Evolutionary conservation across 2,329 filamentous ascomycete species (phyloP).

Genomic region (Fusarium nelsonii): DNA sequence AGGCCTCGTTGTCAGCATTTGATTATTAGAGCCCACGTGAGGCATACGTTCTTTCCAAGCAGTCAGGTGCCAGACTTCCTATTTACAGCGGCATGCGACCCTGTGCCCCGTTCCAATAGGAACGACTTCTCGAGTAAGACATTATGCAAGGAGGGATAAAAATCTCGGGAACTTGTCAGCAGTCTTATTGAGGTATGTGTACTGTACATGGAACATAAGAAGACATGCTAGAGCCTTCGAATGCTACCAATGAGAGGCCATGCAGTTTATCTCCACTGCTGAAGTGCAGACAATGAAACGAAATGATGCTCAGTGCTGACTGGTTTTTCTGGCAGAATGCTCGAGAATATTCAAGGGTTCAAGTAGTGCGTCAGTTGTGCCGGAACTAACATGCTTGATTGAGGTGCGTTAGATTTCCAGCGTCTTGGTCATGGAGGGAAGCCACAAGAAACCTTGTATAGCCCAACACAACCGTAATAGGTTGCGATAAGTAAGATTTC

Average conservation of each 20-base stretch:
- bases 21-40: slow-evolving; percentile 42
- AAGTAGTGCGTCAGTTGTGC: slow-evolving; percentile 25
- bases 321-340: slow-evolving; percentile 9
- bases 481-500: slow-evolving; percentile 1
- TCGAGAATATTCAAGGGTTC: slow-evolving; percentile 19
- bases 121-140: slow-evolving; percentile 11
- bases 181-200: slow-evolving; percentile 24
- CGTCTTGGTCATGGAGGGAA: slow-evolving; percentile 41
- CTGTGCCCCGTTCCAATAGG: slow-evolving; percentile 32
- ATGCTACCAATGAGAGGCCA: slow-evolving; percentile 31
- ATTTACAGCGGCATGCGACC: slow-evolving; percentile 34
- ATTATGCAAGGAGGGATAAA: slow-evolving; percentile 35
- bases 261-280: slow-evolving; percentile 41
- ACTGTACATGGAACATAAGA: slow-evolving; percentile 18
- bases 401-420: slow-evolving; percentile 41
- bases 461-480: slow-evolving; percentile 16
- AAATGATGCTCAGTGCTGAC: slow-evolving; percentile 11
- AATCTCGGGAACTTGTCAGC: slow-evolving; percentile 35
- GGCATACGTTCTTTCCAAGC: slow-evolving; percentile 25
- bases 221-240: slow-evolving; percentile 13
- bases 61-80: slow-evolving; percentile 22
- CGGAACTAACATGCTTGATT: slow-evolving; percentile 29
- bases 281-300: slow-evolving; percentile 13
- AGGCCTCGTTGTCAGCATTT: slow-evolving; percentile 44
- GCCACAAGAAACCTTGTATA: slow-evolving; percentile 35